phyloP scores from a whole-genome alignment of 306 rosid genomes.

The Begonia peltatifolia region DNA sequence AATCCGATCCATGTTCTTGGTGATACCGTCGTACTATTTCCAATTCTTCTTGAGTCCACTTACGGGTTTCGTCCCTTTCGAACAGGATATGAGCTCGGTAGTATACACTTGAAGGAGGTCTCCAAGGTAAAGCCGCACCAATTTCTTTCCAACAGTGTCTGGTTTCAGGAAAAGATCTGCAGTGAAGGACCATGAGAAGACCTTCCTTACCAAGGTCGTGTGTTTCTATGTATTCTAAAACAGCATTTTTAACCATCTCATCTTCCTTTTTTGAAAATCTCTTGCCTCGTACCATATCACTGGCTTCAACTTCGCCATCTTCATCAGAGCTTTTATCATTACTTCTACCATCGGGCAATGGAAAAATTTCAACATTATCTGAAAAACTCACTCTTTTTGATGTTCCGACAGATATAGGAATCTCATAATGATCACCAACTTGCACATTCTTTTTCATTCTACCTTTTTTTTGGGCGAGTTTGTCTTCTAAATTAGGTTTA shows the following conservation, averaged over 20 bases:
- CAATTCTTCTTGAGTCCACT: constrained; percentile 49
- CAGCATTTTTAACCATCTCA: constrained; percentile 31
- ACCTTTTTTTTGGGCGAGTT: constrained; percentile 5
- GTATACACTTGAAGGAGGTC: constrained; percentile 23
- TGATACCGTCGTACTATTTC: constrained; percentile 21
- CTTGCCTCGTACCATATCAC: constrained; percentile 27
- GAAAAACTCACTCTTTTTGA: constrained; percentile 44
- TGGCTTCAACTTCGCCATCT: neutral
- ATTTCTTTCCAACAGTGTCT: constrained; percentile 67
- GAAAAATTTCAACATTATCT: constrained; percentile 39
- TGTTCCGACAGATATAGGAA: constrained; percentile 9
- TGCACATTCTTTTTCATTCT: constrained; percentile 5
- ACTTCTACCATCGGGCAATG: constrained; percentile 8
- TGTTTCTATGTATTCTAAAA: constrained; percentile 30
- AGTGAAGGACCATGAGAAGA: constrained; percentile 34
- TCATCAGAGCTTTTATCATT: constrained; percentile 3
- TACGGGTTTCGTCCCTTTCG: constrained; percentile 25
- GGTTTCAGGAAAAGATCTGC: constrained; percentile 6
- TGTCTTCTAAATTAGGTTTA: constrained; percentile 4
- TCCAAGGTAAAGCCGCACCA: constrained; percentile 32
- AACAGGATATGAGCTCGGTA: constrained; percentile 49
- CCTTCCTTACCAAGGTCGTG: constrained; percentile 53
- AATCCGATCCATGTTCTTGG: constrained; percentile 46
- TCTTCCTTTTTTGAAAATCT: constrained; percentile 68
- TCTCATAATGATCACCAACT: constrained; percentile 3